phyloP scores from a whole-genome alignment of 495 filamentous ascomycete species.

The Penicillium pancosmium region DNA sequence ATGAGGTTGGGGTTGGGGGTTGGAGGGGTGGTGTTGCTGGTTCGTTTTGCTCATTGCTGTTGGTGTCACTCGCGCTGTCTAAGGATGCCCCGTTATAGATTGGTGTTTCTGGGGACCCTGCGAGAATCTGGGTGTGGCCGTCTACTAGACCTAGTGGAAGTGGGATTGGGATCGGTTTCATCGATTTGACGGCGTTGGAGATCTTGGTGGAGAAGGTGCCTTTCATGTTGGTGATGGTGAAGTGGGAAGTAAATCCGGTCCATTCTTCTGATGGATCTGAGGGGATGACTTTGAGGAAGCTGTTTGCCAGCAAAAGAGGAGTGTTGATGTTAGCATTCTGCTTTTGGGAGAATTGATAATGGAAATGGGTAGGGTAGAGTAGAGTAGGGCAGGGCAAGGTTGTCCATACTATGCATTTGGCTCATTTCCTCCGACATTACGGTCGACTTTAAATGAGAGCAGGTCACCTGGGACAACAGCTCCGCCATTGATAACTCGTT shows the following conservation, averaged over 20 bases:
- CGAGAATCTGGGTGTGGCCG: too few species aligned
- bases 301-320: slow-evolving; percentile 20
- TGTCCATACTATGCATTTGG: slow-evolving; percentile 64
- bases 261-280: slow-evolving; percentile 44
- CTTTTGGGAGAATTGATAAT: neutral
- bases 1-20: slow-evolving; percentile 19
- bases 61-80: slow-evolving; percentile 8
- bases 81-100: slow-evolving; percentile 7
- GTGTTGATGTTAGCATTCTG: too few species aligned
- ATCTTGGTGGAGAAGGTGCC: slow-evolving; percentile 58
- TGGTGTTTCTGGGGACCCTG: too few species aligned
- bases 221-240: slow-evolving; percentile 68
- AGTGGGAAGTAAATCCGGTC: slow-evolving; percentile 64
- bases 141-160: neutral
- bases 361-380: neutral
- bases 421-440: slow-evolving; percentile 48
- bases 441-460: slow-evolving; percentile 53
- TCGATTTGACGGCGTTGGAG: slow-evolving; percentile 39
- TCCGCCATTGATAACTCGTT: slow-evolving; percentile 39
- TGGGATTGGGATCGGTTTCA: slow-evolving; percentile 44
- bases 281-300: slow-evolving; percentile 68
- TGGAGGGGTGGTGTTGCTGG: slow-evolving; percentile 11
- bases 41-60: too few species aligned
- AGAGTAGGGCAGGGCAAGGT: neutral
- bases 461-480: slow-evolving; percentile 53